A percentile compares a stretch with the other conserved stretches of the same genome.
Evolutionary conservation across 495 filamentous ascomycete genomes (phyloP).

Genomic region (Mytilinidion resinicola): DNA sequence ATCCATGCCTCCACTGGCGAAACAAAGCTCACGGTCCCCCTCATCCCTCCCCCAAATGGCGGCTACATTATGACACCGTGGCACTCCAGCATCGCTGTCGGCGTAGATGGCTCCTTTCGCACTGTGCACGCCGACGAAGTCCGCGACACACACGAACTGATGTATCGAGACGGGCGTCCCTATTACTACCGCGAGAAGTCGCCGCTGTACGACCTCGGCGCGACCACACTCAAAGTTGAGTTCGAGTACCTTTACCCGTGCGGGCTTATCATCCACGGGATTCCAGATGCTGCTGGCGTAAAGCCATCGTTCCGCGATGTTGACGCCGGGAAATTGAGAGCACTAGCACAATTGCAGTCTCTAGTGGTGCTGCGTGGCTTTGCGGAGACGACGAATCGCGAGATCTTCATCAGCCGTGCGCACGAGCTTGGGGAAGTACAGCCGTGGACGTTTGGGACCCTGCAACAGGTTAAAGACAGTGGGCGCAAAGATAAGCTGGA

Average conservation of each 20-base stretch:
- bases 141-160: slow-evolving; percentile 39
- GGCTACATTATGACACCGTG: slow-evolving; percentile 38
- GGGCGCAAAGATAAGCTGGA: slow-evolving; percentile 30
- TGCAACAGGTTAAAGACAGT: slow-evolving; percentile 46
- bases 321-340: slow-evolving; percentile 45
- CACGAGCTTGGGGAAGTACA: slow-evolving; percentile 41
- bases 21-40: slow-evolving; percentile 26
- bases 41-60: slow-evolving; percentile 21
- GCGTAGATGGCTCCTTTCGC: slow-evolving; percentile 36
- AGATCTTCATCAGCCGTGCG: slow-evolving; percentile 42
- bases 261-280: slow-evolving; percentile 38
- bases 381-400: slow-evolving; percentile 38
- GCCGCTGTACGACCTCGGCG: slow-evolving; percentile 31
- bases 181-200: slow-evolving; percentile 41
- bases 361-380: slow-evolving; percentile 52
- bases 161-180: slow-evolving; percentile 38
- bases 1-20: slow-evolving; percentile 15
- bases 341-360: slow-evolving; percentile 44
- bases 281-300: slow-evolving; percentile 24
- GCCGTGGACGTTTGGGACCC: slow-evolving; percentile 47
- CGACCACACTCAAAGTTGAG: slow-evolving; percentile 24
- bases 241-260: slow-evolving; percentile 43
- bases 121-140: slow-evolving; percentile 39
- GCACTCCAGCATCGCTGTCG: slow-evolving; percentile 39
- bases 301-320: slow-evolving; percentile 36